Evolutionary conservation across 345 rosid species (phyloP).

Genomic region (Populus davidiana): DNA sequence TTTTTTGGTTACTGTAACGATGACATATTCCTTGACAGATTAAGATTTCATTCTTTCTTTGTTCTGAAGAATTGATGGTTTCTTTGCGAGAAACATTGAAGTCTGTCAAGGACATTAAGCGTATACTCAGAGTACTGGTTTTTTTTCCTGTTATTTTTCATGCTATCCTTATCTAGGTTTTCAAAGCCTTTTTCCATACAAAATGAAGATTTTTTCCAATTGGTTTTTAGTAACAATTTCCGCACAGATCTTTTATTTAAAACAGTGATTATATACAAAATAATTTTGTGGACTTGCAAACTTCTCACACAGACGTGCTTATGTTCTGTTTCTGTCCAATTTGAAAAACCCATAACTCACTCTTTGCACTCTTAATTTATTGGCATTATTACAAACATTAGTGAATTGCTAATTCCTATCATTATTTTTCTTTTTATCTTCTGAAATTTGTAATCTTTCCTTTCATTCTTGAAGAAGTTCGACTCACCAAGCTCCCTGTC

Average conservation of each 20-base stretch:
- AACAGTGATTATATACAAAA: background rate
- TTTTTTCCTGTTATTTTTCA: background rate
- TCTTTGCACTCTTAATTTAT: too few species aligned
- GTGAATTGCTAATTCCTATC: background rate
- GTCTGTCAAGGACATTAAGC: conserved; percentile 79
- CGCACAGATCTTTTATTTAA: background rate
- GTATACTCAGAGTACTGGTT: conserved; percentile 60
- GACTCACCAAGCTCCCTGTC: conserved; percentile 79
- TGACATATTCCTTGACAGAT: conserved; percentile 39
- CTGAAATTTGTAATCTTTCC: conserved; percentile 21
- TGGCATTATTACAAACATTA: background rate
- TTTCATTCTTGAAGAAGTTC: conserved; percentile 63
- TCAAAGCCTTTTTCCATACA: background rate
- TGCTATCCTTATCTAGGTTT: conserved; percentile 12
- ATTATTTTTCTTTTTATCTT: background rate
- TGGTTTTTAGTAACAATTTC: background rate
- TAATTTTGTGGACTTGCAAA: background rate
- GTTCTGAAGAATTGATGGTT: conserved; percentile 74
- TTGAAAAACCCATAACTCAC: background rate
- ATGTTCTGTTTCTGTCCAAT: background rate
- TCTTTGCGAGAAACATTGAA: conserved; percentile 81
- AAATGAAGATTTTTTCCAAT: conserved; percentile 3
- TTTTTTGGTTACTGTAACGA: background rate
- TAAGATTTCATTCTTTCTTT: conserved; percentile 81
- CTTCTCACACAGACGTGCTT: background rate